These are phyloP conservation scores for Phytopythium mirpurense DNA, from an alignment of 352 stramenopile genomes.

Conservation along the genomic window DNA sequence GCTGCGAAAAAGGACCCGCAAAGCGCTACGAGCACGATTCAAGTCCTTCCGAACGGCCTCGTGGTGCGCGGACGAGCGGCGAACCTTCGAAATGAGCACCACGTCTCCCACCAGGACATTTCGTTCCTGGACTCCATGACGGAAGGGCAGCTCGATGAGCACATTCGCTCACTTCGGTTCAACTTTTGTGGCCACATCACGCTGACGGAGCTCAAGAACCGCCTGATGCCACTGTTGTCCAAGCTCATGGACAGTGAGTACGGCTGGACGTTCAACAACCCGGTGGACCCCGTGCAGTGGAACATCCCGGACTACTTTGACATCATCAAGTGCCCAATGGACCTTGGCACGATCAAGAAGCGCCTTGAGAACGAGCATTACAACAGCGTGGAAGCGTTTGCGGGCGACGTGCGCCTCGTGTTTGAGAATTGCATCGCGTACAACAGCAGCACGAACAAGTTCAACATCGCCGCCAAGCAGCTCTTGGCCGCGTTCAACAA, in stretches of 20 bases:
- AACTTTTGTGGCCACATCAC: conserved; percentile 87
- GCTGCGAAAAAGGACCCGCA: not conserved
- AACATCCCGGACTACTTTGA: conserved; percentile 91
- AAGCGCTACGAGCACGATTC: not conserved
- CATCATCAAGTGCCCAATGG: conserved; percentile 97
- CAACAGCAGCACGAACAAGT: conserved; percentile 88
- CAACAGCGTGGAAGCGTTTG: conserved; percentile 85
- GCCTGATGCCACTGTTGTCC: conserved; percentile 72
- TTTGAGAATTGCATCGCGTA: conserved; percentile 90
- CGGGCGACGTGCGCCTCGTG: conserved; percentile 81
- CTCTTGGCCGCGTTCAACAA: conserved; percentile 75
- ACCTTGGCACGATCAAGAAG: conserved; percentile 98
- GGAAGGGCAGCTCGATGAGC: conserved; percentile 78
- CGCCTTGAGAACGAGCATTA: conserved; percentile 94
- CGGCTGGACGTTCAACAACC: conserved; percentile 91
- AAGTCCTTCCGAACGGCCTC: conserved; percentile 51
- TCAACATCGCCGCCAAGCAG: conserved; percentile 83
- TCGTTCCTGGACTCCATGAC: conserved; percentile 88
- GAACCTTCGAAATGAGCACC: conserved; percentile 47
- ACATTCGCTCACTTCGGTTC: conserved; percentile 86
- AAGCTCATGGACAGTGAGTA: conserved; percentile 89
- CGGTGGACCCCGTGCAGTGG: conserved; percentile 93
- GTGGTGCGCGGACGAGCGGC: conserved; percentile 67
- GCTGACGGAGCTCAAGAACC: conserved; percentile 77
- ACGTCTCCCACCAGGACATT: conserved; percentile 78